These are phyloP conservation scores for Umbelopsis sp. DNA, from an alignment of 371 early-diverging fungal genomes.

Conservation along the genomic window DNA sequence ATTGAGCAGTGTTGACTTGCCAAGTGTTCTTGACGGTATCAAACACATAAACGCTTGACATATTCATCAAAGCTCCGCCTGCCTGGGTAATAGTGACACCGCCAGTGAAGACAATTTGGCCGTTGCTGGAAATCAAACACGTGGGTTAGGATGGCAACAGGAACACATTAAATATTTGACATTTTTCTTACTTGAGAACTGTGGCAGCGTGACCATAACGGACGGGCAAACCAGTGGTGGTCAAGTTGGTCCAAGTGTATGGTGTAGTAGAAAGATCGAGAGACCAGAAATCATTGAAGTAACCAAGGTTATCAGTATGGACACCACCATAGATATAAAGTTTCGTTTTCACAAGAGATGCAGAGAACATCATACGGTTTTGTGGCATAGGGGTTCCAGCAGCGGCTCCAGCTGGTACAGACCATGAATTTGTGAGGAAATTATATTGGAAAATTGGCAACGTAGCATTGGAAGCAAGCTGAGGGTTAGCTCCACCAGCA, in stretches of 20 bases:
- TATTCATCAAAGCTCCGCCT: slow-evolving; percentile 22
- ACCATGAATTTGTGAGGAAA: slow-evolving; percentile 29
- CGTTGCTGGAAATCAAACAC: slow-evolving; percentile 34
- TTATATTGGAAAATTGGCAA: slow-evolving; percentile 27
- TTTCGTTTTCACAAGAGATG: slow-evolving; percentile 24
- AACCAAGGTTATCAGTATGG: slow-evolving; percentile 4
- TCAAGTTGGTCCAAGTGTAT: slow-evolving; percentile 22
- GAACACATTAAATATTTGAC: slow-evolving; percentile 1
- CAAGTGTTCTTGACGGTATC: slow-evolving; percentile 33
- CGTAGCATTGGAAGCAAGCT: slow-evolving; percentile 22
- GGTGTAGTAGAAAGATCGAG: slow-evolving; percentile 28
- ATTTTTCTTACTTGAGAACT: slow-evolving; percentile 35
- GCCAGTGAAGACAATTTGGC: slow-evolving; percentile 45
- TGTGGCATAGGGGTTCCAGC: slow-evolving; percentile 11
- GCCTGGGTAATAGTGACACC: slow-evolving; percentile 29
- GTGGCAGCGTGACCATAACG: slow-evolving; percentile 47
- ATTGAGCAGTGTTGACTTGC: slow-evolving; percentile 22
- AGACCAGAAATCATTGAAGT: slow-evolving; percentile 32
- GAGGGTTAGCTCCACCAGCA: slow-evolving; percentile 26
- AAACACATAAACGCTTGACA: slow-evolving; percentile 30
- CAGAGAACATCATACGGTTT: slow-evolving; percentile 27
- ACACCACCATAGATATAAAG: slow-evolving; percentile 41
- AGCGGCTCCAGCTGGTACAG: slow-evolving; percentile 16
- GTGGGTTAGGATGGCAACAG: slow-evolving; percentile 14
- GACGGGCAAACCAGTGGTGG: slow-evolving; percentile 23